Base-by-base conservation (phyloP, 345 rosid genomes). In the Murraya koenigii region DNA sequence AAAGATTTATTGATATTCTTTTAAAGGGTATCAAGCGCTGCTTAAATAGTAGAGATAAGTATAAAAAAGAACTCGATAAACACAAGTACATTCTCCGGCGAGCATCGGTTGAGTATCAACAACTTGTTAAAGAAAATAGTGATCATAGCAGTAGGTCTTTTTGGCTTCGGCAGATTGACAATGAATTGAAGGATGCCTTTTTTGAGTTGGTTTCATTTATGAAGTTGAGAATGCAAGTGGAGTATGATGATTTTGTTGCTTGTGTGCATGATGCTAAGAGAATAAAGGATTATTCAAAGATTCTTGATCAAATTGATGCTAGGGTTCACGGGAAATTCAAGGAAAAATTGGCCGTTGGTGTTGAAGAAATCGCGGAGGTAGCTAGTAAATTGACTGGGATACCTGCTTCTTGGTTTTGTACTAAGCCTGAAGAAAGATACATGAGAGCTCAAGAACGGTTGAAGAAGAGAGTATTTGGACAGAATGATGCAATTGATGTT, bases 331-430 rank as follows among this genome's bases (percentile, higher is more conserved):
- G 8, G 28, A 20, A 71, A 36, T 71, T 71, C 26, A 71, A 54
- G 63, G 28, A 54, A 33, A 71, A 71, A 32, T 9, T 11, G 25
- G 35, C 26, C 19, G 35, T 73, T 28, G 76, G 56, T 19, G 64
- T 62, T 59, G 52, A 26, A 38, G 66, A 73, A 25, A 72, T 72
- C 26, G 55, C 76, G 1, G 33, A 8, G 14, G 26, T 58, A 59
- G 66, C 66, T 4, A 23, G 23, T 38, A 54, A 59, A 7, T 38
- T 72, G 13, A 58, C 66, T 25, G 55, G 55, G 10, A 72, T 39
- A 38, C 76, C 76, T 1, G 35, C 76, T 59, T 72, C 66, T 3
- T 59, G 76, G 76, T 36, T 72, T 19, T 35, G 17, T 4, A 23
- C 19, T 5, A 9, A 38, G 54, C 63, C 35, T 17, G 32, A 36